phyloP scores from a whole-genome alignment of 2,329 filamentous ascomycete species.

The Ceratocystiopsis sp. region DNA sequence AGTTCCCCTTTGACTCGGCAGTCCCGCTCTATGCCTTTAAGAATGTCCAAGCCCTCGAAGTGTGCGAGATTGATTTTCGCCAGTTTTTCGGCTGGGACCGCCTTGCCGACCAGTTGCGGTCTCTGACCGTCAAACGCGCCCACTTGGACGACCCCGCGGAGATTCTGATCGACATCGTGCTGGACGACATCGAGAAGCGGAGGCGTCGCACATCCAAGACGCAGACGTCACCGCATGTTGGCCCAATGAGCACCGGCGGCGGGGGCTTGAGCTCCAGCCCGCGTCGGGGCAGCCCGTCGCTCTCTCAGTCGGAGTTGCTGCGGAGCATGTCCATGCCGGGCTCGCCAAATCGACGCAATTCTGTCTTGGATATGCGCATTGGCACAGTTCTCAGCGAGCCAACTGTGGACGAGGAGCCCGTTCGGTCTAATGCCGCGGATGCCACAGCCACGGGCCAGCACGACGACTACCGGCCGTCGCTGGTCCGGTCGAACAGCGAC shows the following conservation, averaged over 20 bases:
- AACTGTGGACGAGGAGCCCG: conserved; percentile 18
- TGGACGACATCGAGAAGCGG: conserved; percentile 92
- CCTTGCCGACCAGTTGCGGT: conserved; percentile 78
- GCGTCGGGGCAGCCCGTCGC: conserved; percentile 45
- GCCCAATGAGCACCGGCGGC: conserved; percentile 20
- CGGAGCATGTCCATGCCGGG: conserved; percentile 53
- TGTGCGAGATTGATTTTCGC: conserved; percentile 88
- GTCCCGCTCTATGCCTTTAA: conserved; percentile 96
- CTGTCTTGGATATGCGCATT: conserved; percentile 32
- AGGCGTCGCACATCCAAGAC: conserved; percentile 75
- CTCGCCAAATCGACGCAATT: conserved; percentile 34
- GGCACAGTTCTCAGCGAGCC: conserved; percentile 43
- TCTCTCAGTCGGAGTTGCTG: conserved; percentile 47
- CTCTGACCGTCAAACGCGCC: conserved; percentile 73
- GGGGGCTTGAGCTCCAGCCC: conserved; percentile 26
- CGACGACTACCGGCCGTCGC: conserved; percentile 24
- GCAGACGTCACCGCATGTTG: conserved; percentile 63
- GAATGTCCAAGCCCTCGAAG: conserved; percentile 83
- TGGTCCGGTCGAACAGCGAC: conserved; percentile 30
- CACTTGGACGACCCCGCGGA: conserved; percentile 81
- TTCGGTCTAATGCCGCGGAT: conserved; percentile 10
- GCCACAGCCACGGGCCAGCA: conserved; percentile 12
- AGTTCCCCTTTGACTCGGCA: conserved; percentile 94
- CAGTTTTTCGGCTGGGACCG: conserved; percentile 97
- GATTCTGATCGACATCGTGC: conserved; percentile 76